Evolutionary conservation across 495 filamentous ascomycete species (phyloP).

Genomic region (Xanthoparmelia taractica): DNA sequence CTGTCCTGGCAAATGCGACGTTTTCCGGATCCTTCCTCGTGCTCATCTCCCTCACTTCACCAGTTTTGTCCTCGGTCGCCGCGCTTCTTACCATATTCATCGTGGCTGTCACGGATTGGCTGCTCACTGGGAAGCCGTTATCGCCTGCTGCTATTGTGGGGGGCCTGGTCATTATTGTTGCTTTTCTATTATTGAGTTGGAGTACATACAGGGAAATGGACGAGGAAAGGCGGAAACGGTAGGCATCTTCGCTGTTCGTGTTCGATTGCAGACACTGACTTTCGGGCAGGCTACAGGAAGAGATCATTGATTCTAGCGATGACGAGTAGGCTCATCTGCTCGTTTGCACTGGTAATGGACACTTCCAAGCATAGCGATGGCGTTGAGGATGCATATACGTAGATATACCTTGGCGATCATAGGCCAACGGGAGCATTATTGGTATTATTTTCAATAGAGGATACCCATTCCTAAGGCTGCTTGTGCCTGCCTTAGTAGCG

Average conservation of each 20-base stretch:
- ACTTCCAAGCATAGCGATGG: constrained; percentile 8
- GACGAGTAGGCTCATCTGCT: constrained; percentile 13
- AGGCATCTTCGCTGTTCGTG: neutral
- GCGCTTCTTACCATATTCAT: constrained; percentile 93
- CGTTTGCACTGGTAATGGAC: neutral
- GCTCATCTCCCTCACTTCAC: constrained; percentile 83
- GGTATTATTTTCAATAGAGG: neutral
- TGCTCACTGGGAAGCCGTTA: constrained; percentile 66
- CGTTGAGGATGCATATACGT: constrained; percentile 2
- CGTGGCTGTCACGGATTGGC: constrained; percentile 85
- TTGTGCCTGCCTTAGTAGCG: neutral
- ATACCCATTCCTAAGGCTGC: neutral
- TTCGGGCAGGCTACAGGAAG: constrained; percentile 14
- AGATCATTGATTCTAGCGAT: constrained; percentile 16
- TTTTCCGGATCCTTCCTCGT: constrained; percentile 94
- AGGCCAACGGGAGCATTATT: neutral
- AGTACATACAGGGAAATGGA: constrained; percentile 88
- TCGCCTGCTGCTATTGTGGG: constrained; percentile 67
- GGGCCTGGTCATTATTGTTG: constrained; percentile 76
- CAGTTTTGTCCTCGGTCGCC: constrained; percentile 85
- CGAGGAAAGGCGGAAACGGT: constrained; percentile 62
- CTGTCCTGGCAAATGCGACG: constrained; percentile 72
- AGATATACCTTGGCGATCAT: neutral
- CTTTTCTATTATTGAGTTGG: constrained; percentile 80
- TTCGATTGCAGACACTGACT: neutral